Evolutionary conservation across 768 basidiomycete genomes (phyloP).

Genomic region (Crepidotus variabilis): DNA sequence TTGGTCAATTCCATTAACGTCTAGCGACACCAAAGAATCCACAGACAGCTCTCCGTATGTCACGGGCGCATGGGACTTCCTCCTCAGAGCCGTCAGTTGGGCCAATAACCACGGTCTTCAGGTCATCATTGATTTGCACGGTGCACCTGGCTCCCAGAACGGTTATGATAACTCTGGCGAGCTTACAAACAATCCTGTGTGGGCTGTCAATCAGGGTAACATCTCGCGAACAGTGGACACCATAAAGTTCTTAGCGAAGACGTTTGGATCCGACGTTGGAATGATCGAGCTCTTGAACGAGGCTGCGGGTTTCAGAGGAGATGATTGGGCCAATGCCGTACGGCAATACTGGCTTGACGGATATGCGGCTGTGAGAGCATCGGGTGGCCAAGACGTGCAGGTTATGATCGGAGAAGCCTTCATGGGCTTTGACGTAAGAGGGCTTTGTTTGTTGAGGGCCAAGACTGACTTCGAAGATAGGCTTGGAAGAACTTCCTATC

Average conservation of each 20-base stretch:
- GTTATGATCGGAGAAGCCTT: conserved; percentile 77
- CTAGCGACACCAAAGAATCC: conserved; percentile 45
- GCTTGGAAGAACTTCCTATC: conserved; percentile 60
- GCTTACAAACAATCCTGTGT: conserved; percentile 48
- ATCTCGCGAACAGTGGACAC: conserved; percentile 54
- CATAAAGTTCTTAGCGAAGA: conserved; percentile 47
- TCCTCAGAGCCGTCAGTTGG: conserved; percentile 60
- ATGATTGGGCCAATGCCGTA: conserved; percentile 38
- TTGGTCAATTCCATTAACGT: conserved; percentile 72
- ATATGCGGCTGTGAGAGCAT: conserved; percentile 53
- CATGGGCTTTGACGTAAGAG: conserved; percentile 47
- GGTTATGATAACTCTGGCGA: conserved; percentile 79
- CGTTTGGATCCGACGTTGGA: conserved; percentile 54
- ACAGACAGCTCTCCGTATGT: conserved; percentile 51
- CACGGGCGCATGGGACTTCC: conserved; percentile 66
- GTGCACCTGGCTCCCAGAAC: conserved; percentile 62
- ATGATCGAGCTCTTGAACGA: conserved; percentile 72
- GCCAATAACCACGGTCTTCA: conserved; percentile 59
- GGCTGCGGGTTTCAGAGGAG: conserved; percentile 49
- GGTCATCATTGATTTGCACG: conserved; percentile 76
- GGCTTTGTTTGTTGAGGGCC: background rate
- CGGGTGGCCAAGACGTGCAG: conserved; percentile 41
- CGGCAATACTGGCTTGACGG: conserved; percentile 57
- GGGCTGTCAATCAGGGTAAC: conserved; percentile 51
- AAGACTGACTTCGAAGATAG: conserved; percentile 32